These are phyloP conservation scores for Dinochytrium kinnereticum DNA, from an alignment of 371 early-diverging fungal genomes.

Conservation along the genomic window DNA sequence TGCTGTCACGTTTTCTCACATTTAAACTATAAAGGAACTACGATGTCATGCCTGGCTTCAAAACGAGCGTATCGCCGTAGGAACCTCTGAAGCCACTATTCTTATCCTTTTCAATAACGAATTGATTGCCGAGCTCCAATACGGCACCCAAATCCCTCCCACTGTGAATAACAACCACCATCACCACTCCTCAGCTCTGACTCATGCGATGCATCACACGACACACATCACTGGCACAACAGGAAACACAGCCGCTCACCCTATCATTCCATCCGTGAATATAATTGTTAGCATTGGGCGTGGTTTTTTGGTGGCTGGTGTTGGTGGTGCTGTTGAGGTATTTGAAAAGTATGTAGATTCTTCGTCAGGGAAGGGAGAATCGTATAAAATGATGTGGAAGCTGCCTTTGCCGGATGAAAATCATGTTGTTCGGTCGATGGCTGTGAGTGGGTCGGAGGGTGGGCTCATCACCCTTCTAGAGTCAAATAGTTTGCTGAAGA, in stretches of 20 bases:
- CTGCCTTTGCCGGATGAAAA: constrained; percentile 24
- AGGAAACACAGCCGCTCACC: too few species aligned
- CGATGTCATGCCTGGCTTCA: constrained; percentile 50
- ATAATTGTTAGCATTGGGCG: constrained; percentile 23
- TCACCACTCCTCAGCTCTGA: background rate
- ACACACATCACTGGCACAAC: background rate
- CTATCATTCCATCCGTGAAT: constrained; percentile 14
- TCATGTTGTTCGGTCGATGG: constrained; percentile 30
- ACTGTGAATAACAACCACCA: background rate
- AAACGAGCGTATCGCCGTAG: constrained; percentile 36
- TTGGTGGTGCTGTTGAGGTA: constrained; percentile 40
- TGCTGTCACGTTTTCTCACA: background rate
- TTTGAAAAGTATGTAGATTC: constrained; percentile 35
- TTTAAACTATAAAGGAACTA: constrained; percentile 28
- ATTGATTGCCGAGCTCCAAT: constrained; percentile 20
- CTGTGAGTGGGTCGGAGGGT: constrained; percentile 47
- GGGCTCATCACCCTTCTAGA: constrained; percentile 41
- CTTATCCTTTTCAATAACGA: constrained; percentile 32
- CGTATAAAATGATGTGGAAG: constrained; percentile 13
- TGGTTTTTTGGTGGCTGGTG: constrained; percentile 47
- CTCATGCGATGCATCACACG: background rate
- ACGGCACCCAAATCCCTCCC: constrained; percentile 9
- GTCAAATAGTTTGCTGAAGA: constrained; percentile 38
- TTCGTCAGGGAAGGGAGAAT: constrained; percentile 15
- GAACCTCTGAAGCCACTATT: constrained; percentile 39